A percentile compares a stretch with the other conserved stretches of the same genome.
Evolutionary conservation across 441 rosid genomes (phyloP).

Genomic region (Arabidopsis hybrid): DNA sequence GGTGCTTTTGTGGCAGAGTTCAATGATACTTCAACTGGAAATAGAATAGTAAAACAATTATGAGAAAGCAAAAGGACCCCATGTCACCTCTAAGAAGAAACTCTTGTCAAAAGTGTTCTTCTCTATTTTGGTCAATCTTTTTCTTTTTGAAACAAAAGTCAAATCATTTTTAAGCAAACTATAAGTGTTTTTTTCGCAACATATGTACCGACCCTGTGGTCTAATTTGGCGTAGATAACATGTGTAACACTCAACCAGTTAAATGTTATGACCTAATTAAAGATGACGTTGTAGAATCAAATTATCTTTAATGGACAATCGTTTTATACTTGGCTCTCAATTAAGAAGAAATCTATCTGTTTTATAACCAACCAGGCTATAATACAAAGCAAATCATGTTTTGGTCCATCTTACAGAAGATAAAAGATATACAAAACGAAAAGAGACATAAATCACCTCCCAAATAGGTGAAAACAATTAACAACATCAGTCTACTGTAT

Average conservation of each 20-base stretch:
- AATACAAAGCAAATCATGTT: conserved; percentile 27
- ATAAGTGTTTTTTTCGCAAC: neutral
- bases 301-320: neutral
- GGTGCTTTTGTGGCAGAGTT: conserved; percentile 24
- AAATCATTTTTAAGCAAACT: neutral
- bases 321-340: no score
- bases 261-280: neutral
- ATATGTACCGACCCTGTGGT: neutral
- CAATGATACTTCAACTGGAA: conserved; percentile 15
- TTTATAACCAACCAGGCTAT: conserved; percentile 34
- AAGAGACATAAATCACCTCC: conserved; percentile 5
- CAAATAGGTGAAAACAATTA: conserved; percentile 25
- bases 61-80: conserved; percentile 6
- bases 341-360: conserved; percentile 17
- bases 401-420: conserved; percentile 32
- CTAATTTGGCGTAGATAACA: neutral
- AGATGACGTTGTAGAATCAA: conserved; percentile 5
- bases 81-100: neutral
- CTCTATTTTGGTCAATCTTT: neutral
- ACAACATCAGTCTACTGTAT: conserved; percentile 27
- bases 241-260: neutral
- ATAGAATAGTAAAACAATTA: conserved; percentile 4
- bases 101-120: neutral
- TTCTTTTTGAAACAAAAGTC: no score
- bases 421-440: conserved; percentile 21